Evolutionary conservation across 495 filamentous ascomycete species (phyloP).

Genomic region (Penicillium canescens): DNA sequence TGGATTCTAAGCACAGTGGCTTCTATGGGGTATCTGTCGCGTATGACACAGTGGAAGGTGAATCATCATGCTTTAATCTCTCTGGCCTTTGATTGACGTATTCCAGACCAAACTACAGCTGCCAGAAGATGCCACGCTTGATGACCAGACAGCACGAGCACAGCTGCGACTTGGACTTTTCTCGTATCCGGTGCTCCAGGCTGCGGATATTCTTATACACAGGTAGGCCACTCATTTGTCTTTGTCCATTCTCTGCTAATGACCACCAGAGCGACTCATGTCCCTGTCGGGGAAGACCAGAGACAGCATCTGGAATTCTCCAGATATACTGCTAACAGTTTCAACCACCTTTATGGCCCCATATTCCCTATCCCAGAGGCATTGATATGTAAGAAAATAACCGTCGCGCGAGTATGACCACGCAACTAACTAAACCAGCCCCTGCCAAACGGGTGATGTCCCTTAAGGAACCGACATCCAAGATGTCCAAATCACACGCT

Average conservation of each 20-base stretch:
- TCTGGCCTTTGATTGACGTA: constrained; percentile 7
- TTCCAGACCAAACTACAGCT: constrained; percentile 68
- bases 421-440: constrained; percentile 41
- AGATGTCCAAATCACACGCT: constrained; percentile 91
- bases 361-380: constrained; percentile 71
- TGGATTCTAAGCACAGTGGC: constrained; percentile 94
- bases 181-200: constrained; percentile 94
- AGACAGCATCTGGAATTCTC: constrained; percentile 91
- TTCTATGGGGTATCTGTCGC: constrained; percentile 80
- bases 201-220: constrained; percentile 90
- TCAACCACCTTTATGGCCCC: constrained; percentile 70
- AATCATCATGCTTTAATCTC: constrained; percentile 11
- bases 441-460: constrained; percentile 88
- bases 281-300: constrained; percentile 95
- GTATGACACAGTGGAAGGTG: constrained; percentile 99
- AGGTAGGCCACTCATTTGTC: constrained; percentile 43
- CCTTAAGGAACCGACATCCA: constrained; percentile 67
- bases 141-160: constrained; percentile 52
- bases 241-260: background rate
- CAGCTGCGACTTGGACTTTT: constrained; percentile 87
- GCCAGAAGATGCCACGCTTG: constrained; percentile 51
- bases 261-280: constrained; percentile 72
- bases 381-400: constrained; percentile 64
- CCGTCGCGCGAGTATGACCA: background rate
- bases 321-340: constrained; percentile 76